These are phyloP conservation scores for Arachis stenosperma DNA, from an alignment of 306 rosid genomes.

Conservation along the genomic window DNA sequence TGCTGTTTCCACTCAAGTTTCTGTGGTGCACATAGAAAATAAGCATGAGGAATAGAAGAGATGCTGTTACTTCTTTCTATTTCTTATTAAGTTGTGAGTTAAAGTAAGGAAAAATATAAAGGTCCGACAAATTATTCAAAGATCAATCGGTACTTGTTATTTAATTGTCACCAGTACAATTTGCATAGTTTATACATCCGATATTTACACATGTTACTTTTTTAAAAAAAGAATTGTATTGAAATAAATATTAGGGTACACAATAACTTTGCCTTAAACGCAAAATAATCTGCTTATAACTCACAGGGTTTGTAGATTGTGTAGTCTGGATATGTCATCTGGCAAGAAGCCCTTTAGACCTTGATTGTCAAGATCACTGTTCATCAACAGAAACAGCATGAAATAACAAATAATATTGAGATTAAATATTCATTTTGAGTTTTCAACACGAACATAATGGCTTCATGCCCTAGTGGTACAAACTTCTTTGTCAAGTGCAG, in stretches of 20 bases:
- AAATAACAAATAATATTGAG: conserved; percentile 38
- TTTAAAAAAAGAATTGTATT: background rate
- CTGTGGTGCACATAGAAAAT: conserved; percentile 46
- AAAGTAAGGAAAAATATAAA: background rate
- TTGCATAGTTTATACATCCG: conserved; percentile 14
- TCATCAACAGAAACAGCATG: conserved; percentile 47
- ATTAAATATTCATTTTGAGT: conserved; percentile 34
- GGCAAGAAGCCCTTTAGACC: conserved; percentile 87
- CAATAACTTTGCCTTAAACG: conserved; percentile 17
- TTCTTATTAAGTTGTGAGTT: conserved; percentile 18
- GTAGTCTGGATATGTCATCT: conserved; percentile 71
- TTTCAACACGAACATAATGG: conserved; percentile 20
- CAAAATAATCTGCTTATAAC: conserved; percentile 41
- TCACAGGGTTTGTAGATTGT: conserved; percentile 78
- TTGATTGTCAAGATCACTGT: conserved; percentile 93
- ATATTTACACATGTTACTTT: too few species aligned
- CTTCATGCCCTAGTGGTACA: conserved; percentile 22
- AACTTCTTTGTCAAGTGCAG: conserved; percentile 18
- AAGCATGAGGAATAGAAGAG: conserved; percentile 44
- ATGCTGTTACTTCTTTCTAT: background rate
- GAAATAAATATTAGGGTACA: conserved; percentile 13
- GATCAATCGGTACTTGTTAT: background rate
- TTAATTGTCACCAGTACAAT: conserved; percentile 14
- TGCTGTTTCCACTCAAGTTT: conserved; percentile 89
- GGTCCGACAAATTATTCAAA: conserved; percentile 18